Evolutionary conservation across 352 stramenopile species (phyloP), one percentile per base, ranked within the genome.

Genomic region (Phytophthora boehmeriae): DNA sequence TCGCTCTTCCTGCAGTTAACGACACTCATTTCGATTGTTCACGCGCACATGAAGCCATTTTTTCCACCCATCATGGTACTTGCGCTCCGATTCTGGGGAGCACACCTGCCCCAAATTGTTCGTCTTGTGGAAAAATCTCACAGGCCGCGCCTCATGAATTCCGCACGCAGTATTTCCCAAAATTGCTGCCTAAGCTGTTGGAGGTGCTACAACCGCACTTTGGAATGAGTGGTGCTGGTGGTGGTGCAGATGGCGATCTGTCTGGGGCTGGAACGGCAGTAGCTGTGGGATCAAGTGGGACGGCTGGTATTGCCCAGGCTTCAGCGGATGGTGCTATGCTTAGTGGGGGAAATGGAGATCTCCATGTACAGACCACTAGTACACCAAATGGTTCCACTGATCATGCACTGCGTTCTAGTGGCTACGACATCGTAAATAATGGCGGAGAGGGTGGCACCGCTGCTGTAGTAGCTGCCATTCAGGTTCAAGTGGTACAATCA

Each of bases 1-100:
- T 97, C 91, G 44, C 80, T 99, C n/a, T 91, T 99, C 22, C 82
- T 99, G 58, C 96, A 99, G 60, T 80, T 99, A 10, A 97, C 95
- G 54, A 95, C 89, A 44, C 70, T 99, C 16, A 98, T 98, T 27
- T 81, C 88, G 6, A 99, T 99, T 63, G 96, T 99, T 13, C 82
- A 97, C 42, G 80, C 96, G 17, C 93, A 99, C 79, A 91, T 99
- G 63, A 90, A 97, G 46, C 93, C 96, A 20, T 99, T 99, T 74
- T 92, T 99, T 16, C 84, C 91, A 4, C 86, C 88, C 5, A 99
- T 99, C 49, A 98, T 99, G 73, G 86, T 97, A 36, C 86, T 99
- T 4, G 86, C 98, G 11, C 80, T 98, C 44, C 86, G 97, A 13
- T 99, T 98, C 62, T 99, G 98, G 98, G 75, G 80, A n/a, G 82